Conservation (phyloP, 768 basidiomycete species). For the Amanita fuliginea region DNA sequence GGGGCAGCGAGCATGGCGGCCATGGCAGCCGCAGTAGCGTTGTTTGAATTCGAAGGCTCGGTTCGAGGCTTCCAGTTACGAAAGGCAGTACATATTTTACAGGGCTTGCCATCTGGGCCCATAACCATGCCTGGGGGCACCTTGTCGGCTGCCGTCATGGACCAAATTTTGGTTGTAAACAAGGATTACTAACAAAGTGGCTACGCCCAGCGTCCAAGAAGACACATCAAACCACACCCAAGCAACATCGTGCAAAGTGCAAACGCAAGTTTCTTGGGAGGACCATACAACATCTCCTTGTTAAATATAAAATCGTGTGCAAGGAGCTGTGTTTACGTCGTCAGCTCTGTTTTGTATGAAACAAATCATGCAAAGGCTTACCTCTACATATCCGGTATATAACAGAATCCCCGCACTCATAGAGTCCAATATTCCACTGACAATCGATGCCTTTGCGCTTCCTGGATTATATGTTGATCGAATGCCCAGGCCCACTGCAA, state of each 20-base stretch:
- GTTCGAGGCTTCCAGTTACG: conserved; percentile 50
- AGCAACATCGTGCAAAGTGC: conserved; percentile 69
- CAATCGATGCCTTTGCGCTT: conserved; percentile 64
- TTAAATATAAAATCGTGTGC: conserved; percentile 95
- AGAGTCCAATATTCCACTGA: conserved; percentile 79
- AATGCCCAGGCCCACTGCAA: conserved; percentile 75
- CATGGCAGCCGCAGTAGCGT: conserved; percentile 14
- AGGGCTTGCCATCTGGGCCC: conserved; percentile 90
- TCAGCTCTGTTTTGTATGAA: neutral
- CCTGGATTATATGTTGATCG: conserved; percentile 73
- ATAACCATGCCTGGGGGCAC: conserved; percentile 78
- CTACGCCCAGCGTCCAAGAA: conserved; percentile 84
- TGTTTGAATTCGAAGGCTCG: conserved; percentile 9
- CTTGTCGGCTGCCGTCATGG: conserved; percentile 4
- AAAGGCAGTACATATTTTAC: conserved; percentile 84
- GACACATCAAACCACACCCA: conserved; percentile 83
- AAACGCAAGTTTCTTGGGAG: conserved; percentile 55
- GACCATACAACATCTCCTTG: conserved; percentile 69
- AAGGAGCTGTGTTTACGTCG: conserved; percentile 42
- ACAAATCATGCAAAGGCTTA: conserved; percentile 16
- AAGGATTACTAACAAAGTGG: neutral
- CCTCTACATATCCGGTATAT: conserved; percentile 83
- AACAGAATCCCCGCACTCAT: conserved; percentile 81
- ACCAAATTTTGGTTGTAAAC: neutral
- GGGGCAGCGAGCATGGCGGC: conserved; percentile 15